phyloP scores from a whole-genome alignment of 208 protist species.

The Trypanosoma lewisi region DNA sequence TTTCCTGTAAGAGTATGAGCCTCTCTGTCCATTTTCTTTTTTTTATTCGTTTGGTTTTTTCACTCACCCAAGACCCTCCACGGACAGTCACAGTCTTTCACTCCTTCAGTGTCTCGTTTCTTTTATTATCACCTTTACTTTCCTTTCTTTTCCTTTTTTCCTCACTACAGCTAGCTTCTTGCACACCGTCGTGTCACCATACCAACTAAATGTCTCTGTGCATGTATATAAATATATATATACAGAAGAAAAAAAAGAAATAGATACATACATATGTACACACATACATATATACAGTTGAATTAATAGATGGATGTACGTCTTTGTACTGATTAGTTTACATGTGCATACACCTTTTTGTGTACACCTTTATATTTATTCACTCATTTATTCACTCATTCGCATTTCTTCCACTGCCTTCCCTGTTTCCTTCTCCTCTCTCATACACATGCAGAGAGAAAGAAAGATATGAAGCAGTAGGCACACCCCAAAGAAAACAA shows the following conservation, averaged over 20 bases:
- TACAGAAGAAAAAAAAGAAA: background rate
- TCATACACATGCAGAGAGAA: background rate
- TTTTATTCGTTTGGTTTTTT: background rate
- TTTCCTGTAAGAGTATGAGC: no score
- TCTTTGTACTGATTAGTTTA: no score
- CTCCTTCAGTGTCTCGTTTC: background rate
- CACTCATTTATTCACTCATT: background rate
- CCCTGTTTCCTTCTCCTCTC: background rate
- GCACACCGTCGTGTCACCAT: background rate
- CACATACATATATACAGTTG: background rate
- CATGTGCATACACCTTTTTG: background rate
- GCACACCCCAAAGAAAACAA: background rate
- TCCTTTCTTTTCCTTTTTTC: background rate
- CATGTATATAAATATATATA: background rate
- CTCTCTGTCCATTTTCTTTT: background rate
- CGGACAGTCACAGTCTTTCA: no score
- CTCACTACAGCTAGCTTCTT: background rate
- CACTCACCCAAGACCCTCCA: background rate
- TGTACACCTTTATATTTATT: background rate
- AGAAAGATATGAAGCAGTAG: no score
- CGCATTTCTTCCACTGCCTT: background rate
- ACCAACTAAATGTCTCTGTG: background rate
- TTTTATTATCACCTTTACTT: background rate
- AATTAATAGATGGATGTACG: background rate
- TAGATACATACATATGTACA: constrained; percentile 1